Base-by-base conservation (phyloP, 805 yeast species). In the Wickerhamomyces queroliae region DNA sequence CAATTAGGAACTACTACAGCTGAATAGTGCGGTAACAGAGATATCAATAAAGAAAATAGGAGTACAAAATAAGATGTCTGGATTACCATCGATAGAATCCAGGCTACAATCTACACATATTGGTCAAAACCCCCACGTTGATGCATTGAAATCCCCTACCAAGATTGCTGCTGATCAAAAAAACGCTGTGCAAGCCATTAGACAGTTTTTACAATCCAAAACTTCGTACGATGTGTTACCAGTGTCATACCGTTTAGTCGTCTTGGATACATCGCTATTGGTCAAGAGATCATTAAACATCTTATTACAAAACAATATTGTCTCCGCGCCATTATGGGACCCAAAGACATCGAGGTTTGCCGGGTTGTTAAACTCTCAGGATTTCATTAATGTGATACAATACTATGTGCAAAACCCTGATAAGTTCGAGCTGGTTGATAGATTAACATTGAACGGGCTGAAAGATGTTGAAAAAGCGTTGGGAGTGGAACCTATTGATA, bases 191-290 rank as follows among this genome's bases (percentile, higher is more conserved):
- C 77, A 78, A 49, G 88, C 95, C 16, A 93, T 93, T 44, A 69
- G 97, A 35, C 66, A 78, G 24, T 93, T 93, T 54, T 67, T 93
- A 32, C 83, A 87, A 55, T 80, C 93, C 36, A 91, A 91, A 59
- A 90, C 96, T 0, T 88, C 97, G 1, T 93, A 93, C 60, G 99
- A 93, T 55, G 99, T 93, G 18, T 70, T 93, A 31, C 99, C 99
- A 2, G 98, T 93, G 26, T 83, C 95, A 17, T 93, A 91, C 61
- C 72, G 97, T 51, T 72, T 93, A 53, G 84, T 93, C 40, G 98
- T 93, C 35, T 76, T 93, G 52, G 99, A 93, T 59, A 90, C 98
- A 2, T 78, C 96, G 6, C 67, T 93, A 35, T 66, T 88, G 41
- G 95, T 93, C 28, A 90, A 91, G 63, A 88, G 91, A 58, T 85